A percentile compares a stretch with the other conserved stretches of the same genome.
Evolutionary conservation across 176 grass and related monocot genomes (phyloP).

Genomic region (Avena atlantica): DNA sequence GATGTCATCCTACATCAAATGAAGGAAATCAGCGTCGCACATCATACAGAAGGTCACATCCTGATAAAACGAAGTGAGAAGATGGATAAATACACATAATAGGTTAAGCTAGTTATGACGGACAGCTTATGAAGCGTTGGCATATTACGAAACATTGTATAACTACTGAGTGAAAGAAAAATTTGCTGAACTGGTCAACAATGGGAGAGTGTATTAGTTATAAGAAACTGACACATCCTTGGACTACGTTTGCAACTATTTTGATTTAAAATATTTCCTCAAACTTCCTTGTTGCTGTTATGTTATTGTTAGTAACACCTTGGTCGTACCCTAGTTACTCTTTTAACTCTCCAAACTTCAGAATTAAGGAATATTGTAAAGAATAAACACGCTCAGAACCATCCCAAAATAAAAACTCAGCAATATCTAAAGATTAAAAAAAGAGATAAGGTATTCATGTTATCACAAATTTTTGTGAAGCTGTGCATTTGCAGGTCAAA

Average conservation of each 20-base stretch:
- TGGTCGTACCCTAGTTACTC: background rate
- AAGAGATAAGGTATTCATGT: background rate
- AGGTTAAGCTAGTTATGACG: background rate
- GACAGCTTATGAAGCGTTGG: background rate
- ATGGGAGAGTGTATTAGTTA: background rate
- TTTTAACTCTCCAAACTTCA: background rate
- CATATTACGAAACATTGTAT: background rate
- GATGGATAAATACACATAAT: background rate
- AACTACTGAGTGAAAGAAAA: background rate
- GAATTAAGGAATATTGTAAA: background rate
- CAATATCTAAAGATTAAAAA: background rate
- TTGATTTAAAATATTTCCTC: background rate
- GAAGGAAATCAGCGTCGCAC: constrained; percentile 34
- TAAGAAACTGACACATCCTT: background rate
- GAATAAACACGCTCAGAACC: background rate
- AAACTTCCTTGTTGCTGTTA: background rate
- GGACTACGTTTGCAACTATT: background rate
- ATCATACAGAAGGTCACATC: constrained; percentile 13
- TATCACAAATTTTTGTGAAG: background rate
- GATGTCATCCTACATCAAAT: constrained; percentile 39
- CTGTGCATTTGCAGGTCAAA: background rate
- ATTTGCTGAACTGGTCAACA: background rate
- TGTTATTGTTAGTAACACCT: background rate
- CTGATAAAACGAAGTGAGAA: background rate
- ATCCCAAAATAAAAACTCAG: constrained; percentile 6